These are phyloP conservation scores for Zoysia japonica DNA, from an alignment of 176 grass and related monocot species.

Conservation along the genomic window DNA sequence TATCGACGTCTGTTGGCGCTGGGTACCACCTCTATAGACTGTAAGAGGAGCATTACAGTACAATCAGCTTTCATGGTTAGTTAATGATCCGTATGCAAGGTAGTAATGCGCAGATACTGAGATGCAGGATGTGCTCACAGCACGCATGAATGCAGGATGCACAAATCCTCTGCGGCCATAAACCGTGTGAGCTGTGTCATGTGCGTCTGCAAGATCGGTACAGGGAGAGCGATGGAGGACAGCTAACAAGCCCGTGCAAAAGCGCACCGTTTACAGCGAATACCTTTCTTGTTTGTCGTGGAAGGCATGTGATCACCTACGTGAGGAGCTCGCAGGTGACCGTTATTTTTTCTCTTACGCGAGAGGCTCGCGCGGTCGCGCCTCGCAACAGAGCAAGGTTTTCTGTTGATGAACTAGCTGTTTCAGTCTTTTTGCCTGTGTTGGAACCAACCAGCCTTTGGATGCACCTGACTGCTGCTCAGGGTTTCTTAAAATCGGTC, in stretches of 20 bases:
- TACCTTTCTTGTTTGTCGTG: not conserved
- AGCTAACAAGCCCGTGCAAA: not conserved
- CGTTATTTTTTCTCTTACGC: not conserved
- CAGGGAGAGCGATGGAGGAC: not conserved
- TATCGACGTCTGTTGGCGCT: not conserved
- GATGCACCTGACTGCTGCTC: conserved; percentile 12
- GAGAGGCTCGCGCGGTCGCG: not conserved
- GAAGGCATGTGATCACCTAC: conserved; percentile 16
- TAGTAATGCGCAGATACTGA: not conserved
- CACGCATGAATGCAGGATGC: not conserved
- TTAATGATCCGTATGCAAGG: not conserved
- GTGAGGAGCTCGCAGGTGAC: not conserved
- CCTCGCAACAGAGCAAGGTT: not conserved
- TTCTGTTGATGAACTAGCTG: not conserved
- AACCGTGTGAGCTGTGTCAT: not conserved
- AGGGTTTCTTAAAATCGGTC: not conserved
- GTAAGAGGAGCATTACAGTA: not conserved
- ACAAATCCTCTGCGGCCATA: not conserved
- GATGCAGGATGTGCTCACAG: not conserved
- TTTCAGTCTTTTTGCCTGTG: not conserved
- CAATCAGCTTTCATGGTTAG: not conserved
- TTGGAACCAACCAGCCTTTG: conserved; percentile 9
- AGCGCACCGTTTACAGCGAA: not conserved
- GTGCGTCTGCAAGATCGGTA: not conserved
- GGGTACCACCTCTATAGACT: not conserved